Evolutionary conservation across 345 rosid species (phyloP).

Genomic region (Euclidium syriacum): DNA sequence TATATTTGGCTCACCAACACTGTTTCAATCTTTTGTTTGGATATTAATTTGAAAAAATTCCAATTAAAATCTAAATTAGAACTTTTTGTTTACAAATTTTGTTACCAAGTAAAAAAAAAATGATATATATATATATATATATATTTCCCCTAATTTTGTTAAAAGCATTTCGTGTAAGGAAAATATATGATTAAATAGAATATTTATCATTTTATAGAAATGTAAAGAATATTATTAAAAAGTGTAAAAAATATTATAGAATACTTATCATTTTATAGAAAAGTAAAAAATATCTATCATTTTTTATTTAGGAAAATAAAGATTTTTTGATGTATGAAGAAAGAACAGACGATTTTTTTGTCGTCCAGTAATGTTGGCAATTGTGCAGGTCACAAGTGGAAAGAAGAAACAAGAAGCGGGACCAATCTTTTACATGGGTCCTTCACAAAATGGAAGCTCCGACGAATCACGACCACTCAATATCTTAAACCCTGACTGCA

Average conservation of each 20-base stretch:
- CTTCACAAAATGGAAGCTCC: conserved; percentile 7
- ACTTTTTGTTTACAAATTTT: too few relatives aligned
- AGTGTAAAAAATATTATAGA: too few relatives aligned
- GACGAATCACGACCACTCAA: conserved; percentile 15
- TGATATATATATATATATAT: too few relatives aligned
- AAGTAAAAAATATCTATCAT: not conserved
- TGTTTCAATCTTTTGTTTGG: not conserved
- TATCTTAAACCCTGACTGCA: not conserved
- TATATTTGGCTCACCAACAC: not conserved
- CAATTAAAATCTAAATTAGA: not conserved
- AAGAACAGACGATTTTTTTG: conserved; percentile 14
- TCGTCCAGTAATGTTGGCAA: conserved; percentile 29
- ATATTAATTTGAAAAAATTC: not conserved
- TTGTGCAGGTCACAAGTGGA: conserved; percentile 29
- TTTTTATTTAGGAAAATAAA: too few relatives aligned
- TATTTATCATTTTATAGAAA: too few relatives aligned
- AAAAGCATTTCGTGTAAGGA: too few relatives aligned
- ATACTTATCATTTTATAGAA: not conserved
- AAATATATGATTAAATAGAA: too few relatives aligned
- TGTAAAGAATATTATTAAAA: too few relatives aligned
- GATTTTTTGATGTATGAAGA: not conserved
- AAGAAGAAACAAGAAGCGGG: conserved; percentile 30
- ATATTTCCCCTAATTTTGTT: too few relatives aligned
- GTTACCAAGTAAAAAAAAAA: too few relatives aligned
- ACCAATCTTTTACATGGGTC: conserved; percentile 11